phyloP scores from a whole-genome alignment of 805 yeast species.

The Teunomyces tritomae region DNA sequence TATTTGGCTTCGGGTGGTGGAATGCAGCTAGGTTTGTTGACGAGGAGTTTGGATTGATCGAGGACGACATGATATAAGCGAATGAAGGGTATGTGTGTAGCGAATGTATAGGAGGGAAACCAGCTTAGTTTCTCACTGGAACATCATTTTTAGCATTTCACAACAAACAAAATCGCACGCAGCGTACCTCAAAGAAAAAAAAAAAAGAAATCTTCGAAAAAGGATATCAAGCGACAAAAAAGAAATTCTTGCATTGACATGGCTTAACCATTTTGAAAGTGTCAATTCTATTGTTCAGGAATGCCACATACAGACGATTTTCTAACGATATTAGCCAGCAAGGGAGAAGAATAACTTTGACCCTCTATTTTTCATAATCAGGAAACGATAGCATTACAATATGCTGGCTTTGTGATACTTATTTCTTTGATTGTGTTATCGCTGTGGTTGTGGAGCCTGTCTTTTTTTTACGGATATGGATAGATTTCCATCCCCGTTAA shows the following conservation, averaged over 20 bases:
- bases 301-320: not conserved
- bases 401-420: too few relatives aligned
- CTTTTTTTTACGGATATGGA: too few relatives aligned
- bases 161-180: not conserved
- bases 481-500: too few relatives aligned
- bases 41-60: constrained; percentile 38
- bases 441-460: too few relatives aligned
- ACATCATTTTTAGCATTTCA: constrained; percentile 1
- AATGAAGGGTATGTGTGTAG: not conserved
- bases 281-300: not conserved
- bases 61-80: constrained; percentile 9
- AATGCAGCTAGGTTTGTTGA: constrained; percentile 26
- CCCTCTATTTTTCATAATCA: not conserved
- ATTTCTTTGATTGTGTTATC: too few relatives aligned
- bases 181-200: not conserved
- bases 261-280: not conserved
- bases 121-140: not conserved
- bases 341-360: not conserved
- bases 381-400: too few relatives aligned
- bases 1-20: constrained; percentile 20
- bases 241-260: not conserved
- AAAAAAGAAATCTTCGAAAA: not conserved
- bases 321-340: not conserved
- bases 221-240: not conserved
- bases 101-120: not conserved